Percentiles rank a stretch among this genome's conserved stretches.
These are phyloP conservation scores for Planoprotostelium fungivorum DNA, from an alignment of 78 protist species.

Conservation along the genomic window DNA sequence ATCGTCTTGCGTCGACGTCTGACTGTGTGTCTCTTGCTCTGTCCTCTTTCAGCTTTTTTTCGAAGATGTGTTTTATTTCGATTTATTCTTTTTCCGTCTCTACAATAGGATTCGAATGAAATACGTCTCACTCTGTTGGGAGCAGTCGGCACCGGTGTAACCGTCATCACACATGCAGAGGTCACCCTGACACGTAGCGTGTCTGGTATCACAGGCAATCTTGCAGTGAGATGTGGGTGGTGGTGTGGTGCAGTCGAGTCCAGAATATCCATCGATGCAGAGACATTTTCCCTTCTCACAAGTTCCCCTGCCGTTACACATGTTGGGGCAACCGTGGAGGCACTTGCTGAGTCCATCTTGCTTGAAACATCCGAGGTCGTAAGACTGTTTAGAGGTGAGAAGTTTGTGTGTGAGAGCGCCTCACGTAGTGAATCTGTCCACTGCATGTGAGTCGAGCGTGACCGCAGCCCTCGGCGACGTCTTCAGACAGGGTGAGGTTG, in stretches of 20 bases:
- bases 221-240: background rate
- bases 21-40: too few species aligned
- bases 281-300: background rate
- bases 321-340: background rate
- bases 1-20: background rate
- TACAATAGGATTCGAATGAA: background rate
- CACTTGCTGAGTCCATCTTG: background rate
- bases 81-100: too few species aligned
- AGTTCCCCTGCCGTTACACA: background rate
- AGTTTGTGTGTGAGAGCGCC: too few species aligned
- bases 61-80: too few species aligned
- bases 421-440: background rate
- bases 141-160: background rate
- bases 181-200: background rate
- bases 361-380: background rate
- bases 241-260: background rate
- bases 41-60: too few species aligned
- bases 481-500: background rate
- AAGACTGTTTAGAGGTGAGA: background rate
- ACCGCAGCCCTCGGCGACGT: background rate
- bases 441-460: background rate
- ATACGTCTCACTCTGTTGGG: background rate
- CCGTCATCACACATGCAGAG: background rate
- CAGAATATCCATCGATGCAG: background rate
- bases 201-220: background rate